Base-by-base conservation (phyloP, 768 basidiomycete species). In the Pleurotus pulmonarius region DNA sequence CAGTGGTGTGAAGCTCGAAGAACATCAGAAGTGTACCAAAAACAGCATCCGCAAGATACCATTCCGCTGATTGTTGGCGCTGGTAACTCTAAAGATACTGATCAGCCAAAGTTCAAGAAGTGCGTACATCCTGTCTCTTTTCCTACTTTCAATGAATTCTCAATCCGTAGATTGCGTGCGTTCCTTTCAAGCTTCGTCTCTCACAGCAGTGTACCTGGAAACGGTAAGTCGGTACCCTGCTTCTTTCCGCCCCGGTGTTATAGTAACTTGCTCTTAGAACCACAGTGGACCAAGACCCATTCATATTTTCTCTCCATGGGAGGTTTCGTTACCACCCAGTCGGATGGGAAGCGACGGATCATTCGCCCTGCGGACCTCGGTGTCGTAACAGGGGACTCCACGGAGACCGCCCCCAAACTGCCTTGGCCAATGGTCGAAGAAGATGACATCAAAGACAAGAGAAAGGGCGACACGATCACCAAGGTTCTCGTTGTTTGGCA, bases 401-500 rank as follows among this genome's bases (percentile, higher is more conserved):
- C 9, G 29, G 41, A 20, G 6, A 29, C 29, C 29, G n/a, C 15
- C 41, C 41, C 41, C 7, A n/a, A 15, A 15, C n/a, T 43, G n/a
- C 41, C 12, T 3, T 55, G 41, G 41, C 54, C 54, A 9, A 16
- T 16, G 38, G 38, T 64, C 34, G 45, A 58, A 9, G 56, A 58
- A 16, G 40, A 26, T 4, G 58, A 60, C 4, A 66, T 70, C 38
- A 12, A 13, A 16, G 65, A 69, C 49, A 60, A 48, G 29, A 67
- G 64, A 63, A 75, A 75, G 60, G 69, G 68, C 4, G 68, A 74
- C 51, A 52, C 54, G 1, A 51, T 76, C 3, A 63, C 73, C 1
- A 77, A 77, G 45, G 64, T 56, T 0, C 16, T 75, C 5, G 68
- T 70, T 9, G 26, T 73, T 11, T 16, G 65, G 2, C 76, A 77